Base-by-base conservation (phyloP, 192 early-diverging fungal species). In the Powellomyces hirtus region DNA sequence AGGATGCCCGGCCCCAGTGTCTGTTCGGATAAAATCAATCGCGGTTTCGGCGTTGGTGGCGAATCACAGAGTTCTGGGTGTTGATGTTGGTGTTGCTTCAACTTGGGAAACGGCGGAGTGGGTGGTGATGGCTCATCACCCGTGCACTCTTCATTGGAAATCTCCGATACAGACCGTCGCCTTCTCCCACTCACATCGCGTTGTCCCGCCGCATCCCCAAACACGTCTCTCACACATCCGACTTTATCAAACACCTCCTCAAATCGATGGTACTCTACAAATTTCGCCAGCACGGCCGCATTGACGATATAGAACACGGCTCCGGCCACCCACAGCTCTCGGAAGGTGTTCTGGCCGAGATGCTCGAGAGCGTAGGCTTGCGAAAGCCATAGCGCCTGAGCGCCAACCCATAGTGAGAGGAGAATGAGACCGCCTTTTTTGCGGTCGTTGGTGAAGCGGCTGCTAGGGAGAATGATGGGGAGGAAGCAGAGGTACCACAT, bases 401-500 rank as follows among this genome's bases (percentile, higher is more conserved):
- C 79, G 11, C 64, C 81, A 29, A 92, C 77, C 94, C 94, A 96
- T 5, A 83, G 66, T 0, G 68, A 71, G 6, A 94, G 52, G 30
- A 92, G 61, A 29, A 65, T 42, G 22, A 89, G 29, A 0, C 88
- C 89, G 20, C 72, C 74, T 68, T 56, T 68, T 68, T 71, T 59
- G 27, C 49, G 36, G 13, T 78, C 79, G 33, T 65, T 57, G 11
- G 89, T 63, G 20, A 88, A 66, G 5, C 67, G 64, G 35, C 77
- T 88, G 34, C 72, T 84, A 14, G 91, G 94, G 64, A 96, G 79
- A 16, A 96, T 80, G 8, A 98, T 66, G 24, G 97, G 97, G 29
- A 98, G 75, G 20, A 96, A 80, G 76, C 92, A 93, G 16, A 97
- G 85, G 71, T 98, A 98, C 97, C 97, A 99, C 94, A 99, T 96